phyloP scores from a whole-genome alignment of 768 basidiomycete genomes.

The Suillus subaureus region DNA sequence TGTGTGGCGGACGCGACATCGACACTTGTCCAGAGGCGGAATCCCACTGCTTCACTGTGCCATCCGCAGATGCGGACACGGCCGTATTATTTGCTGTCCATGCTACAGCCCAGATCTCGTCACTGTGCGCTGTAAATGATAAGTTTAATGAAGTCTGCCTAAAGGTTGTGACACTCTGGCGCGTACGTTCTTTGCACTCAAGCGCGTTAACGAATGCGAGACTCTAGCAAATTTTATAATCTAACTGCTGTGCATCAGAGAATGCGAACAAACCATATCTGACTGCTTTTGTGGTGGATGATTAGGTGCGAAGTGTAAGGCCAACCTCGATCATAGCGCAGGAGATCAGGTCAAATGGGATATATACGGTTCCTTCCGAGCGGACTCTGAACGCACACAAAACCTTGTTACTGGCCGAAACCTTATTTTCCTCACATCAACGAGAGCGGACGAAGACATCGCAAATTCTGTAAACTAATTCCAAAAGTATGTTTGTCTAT shows the following conservation, averaged over 20 bases:
- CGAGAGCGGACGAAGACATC: conserved; percentile 96
- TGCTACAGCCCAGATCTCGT: conserved; percentile 76
- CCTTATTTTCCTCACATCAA: conserved; percentile 77
- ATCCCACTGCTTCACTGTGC: conserved; percentile 74
- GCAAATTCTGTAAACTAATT: conserved; percentile 22
- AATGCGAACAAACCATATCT: conserved; percentile 32
- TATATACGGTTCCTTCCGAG: conserved; percentile 46
- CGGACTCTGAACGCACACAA: conserved; percentile 52
- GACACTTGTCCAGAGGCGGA: conserved; percentile 64
- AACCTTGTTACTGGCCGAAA: conserved; percentile 42
- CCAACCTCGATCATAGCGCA: background rate
- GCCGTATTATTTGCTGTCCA: conserved; percentile 71
- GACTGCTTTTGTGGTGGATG: conserved; percentile 6
- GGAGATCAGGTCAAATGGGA: conserved; percentile 2
- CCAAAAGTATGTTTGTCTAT: conserved; percentile 40
- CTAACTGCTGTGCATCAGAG: conserved; percentile 7
- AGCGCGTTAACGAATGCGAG: conserved; percentile 73
- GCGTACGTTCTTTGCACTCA: conserved; percentile 76
- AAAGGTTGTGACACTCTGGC: conserved; percentile 17
- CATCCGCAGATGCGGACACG: conserved; percentile 78
- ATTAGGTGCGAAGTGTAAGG: background rate
- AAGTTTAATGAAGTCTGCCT: conserved; percentile 3
- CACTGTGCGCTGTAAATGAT: conserved; percentile 65
- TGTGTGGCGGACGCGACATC: conserved; percentile 67
- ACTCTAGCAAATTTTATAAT: conserved; percentile 48